A percentile compares a stretch with the other conserved stretches of the same genome.
Conservation (phyloP, 176 grass and related monocot genomes). For the Oryza glumipatula region DNA sequence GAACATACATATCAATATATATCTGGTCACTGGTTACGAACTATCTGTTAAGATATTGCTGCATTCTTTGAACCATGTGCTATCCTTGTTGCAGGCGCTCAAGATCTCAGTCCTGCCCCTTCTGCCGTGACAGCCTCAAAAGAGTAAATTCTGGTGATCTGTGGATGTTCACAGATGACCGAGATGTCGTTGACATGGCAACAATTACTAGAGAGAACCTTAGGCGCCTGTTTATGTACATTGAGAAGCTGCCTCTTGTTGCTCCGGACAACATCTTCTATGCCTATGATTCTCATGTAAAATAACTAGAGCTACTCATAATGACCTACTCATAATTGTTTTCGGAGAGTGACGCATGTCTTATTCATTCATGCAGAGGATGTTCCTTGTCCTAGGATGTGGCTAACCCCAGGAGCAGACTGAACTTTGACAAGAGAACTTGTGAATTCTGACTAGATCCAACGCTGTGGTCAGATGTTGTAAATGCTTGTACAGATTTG, state of each 20-base stretch:
- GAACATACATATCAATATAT: not conserved
- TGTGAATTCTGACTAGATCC: constrained; percentile 14
- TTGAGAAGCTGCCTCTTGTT: constrained; percentile 81
- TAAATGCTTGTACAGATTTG: constrained; percentile 60
- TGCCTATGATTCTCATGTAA: constrained; percentile 94
- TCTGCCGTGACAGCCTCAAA: constrained; percentile 86
- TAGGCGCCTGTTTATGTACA: constrained; percentile 66
- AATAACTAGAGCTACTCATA: constrained; percentile 47
- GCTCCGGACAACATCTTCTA: constrained; percentile 72
- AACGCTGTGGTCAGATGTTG: constrained; percentile 28
- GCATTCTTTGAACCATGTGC: constrained; percentile 23
- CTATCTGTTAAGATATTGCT: not conserved
- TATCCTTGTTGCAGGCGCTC: constrained; percentile 64
- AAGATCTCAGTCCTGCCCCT: constrained; percentile 85
- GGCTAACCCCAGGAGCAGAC: constrained; percentile 44
- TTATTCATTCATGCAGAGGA: constrained; percentile 63
- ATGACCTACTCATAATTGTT: constrained; percentile 45
- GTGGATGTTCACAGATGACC: constrained; percentile 72
- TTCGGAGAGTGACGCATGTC: constrained; percentile 39
- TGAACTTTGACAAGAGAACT: constrained; percentile 25
- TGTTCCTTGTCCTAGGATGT: constrained; percentile 58
- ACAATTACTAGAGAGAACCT: constrained; percentile 75
- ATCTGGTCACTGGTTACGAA: not conserved
- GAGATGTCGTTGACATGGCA: constrained; percentile 69
- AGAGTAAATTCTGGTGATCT: constrained; percentile 78